These are phyloP conservation scores for Aspergillus aculeatus DNA, from an alignment of 2,329 filamentous ascomycete genomes.

Conservation along the genomic window DNA sequence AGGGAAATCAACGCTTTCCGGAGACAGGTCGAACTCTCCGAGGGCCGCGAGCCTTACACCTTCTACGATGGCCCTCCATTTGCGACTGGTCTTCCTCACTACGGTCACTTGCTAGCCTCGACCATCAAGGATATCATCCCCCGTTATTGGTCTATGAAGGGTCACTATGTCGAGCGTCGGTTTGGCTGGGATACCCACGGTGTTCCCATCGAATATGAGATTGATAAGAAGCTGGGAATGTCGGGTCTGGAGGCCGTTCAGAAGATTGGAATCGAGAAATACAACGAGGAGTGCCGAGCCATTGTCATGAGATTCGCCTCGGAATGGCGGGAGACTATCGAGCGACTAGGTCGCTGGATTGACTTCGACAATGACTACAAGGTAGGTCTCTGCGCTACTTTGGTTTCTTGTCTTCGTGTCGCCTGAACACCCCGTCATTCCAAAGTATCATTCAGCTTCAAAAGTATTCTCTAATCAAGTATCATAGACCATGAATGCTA, in stretches of 20 bases:
- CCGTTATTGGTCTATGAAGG: slow-evolving; percentile 96
- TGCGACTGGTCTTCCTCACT: slow-evolving; percentile 68
- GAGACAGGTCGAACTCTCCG: slow-evolving; percentile 80
- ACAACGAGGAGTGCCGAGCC: slow-evolving; percentile 86
- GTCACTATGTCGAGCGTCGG: slow-evolving; percentile 83
- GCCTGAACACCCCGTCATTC: no score
- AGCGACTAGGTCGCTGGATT: slow-evolving; percentile 89
- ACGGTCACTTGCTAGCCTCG: slow-evolving; percentile 78
- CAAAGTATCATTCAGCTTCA: background rate
- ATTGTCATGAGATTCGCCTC: slow-evolving; percentile 89
- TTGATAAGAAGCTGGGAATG: slow-evolving; percentile 92
- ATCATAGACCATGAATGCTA: slow-evolving; percentile 82
- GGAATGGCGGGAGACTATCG: slow-evolving; percentile 87
- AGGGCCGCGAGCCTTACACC: slow-evolving; percentile 79
- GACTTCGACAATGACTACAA: slow-evolving; percentile 99
- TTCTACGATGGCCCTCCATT: slow-evolving; percentile 91
- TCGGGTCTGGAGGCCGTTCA: slow-evolving; percentile 83
- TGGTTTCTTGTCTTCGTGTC: background rate
- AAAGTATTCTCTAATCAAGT: slow-evolving; percentile 6
- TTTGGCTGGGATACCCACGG: slow-evolving; percentile 98
- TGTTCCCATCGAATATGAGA: slow-evolving; percentile 93
- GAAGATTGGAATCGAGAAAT: slow-evolving; percentile 80
- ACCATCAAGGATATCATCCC: slow-evolving; percentile 98
- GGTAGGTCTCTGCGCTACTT: slow-evolving; percentile 43
- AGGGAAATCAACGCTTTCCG: slow-evolving; percentile 89